Evolutionary conservation across 495 filamentous ascomycete species (phyloP).

Genomic region (Opeltia flavorubescens): DNA sequence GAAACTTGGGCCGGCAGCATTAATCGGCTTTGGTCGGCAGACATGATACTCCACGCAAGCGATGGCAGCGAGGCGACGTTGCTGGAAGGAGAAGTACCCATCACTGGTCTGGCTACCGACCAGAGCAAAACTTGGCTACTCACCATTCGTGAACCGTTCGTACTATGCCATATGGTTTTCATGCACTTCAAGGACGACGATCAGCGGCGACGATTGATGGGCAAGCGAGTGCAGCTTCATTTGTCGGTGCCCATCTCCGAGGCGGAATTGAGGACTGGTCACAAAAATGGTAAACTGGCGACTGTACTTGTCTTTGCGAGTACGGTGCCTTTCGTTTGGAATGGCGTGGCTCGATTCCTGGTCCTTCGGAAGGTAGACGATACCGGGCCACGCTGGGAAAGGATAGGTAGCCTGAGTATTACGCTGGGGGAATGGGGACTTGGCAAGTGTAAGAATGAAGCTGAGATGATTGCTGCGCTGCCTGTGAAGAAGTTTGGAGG

Average conservation of each 20-base stretch:
- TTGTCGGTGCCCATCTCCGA: neutral
- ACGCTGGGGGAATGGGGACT: slow-evolving; percentile 23
- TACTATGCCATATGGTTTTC: neutral
- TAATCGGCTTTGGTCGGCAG: neutral
- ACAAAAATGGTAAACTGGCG: neutral
- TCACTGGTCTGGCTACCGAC: neutral
- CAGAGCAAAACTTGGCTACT: neutral
- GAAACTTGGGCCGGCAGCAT: neutral
- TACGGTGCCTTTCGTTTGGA: neutral
- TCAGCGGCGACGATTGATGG: neutral
- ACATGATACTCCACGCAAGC: neutral
- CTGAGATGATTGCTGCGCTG: slow-evolving; percentile 35
- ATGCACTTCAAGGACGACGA: neutral
- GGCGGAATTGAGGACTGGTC: neutral
- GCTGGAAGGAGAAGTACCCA: neutral
- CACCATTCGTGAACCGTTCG: neutral
- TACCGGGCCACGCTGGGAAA: slow-evolving; percentile 8
- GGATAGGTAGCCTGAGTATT: slow-evolving; percentile 26
- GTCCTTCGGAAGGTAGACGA: neutral
- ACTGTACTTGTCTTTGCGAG: neutral
- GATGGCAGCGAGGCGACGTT: neutral
- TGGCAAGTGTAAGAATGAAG: no score
- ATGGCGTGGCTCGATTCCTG: neutral
- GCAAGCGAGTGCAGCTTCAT: neutral
- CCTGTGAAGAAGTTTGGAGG: slow-evolving; percentile 28